These are phyloP conservation scores for Ophiostoma angusticollis DNA, from an alignment of 2,329 filamentous ascomycete genomes.

Conservation along the genomic window DNA sequence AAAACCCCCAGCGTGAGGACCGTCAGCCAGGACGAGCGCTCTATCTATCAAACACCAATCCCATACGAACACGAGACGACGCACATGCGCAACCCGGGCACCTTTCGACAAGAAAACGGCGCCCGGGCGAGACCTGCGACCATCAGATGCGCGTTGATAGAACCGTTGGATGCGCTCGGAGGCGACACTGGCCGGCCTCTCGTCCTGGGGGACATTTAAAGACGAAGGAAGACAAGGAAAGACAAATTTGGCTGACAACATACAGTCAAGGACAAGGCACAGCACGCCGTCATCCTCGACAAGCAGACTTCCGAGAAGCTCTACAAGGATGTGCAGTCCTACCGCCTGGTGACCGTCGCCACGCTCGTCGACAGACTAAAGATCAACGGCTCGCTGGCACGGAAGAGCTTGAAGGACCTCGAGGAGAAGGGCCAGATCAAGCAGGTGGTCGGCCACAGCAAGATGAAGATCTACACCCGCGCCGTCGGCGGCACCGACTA, in stretches of 20 bases:
- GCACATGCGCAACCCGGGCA: too few species aligned
- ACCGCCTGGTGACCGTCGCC: conserved; percentile 97
- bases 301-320: conserved; percentile 96
- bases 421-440: conserved; percentile 99
- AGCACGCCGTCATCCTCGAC: conserved; percentile 98
- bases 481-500: conserved; percentile 42
- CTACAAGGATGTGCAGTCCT: conserved; percentile 99
- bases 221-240: not conserved
- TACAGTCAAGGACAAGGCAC: conserved; percentile 98
- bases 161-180: too few species aligned
- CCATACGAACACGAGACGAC: too few species aligned
- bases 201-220: not conserved
- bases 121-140: too few species aligned
- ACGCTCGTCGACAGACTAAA: conserved; percentile 98
- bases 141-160: too few species aligned
- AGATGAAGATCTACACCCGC: conserved; percentile 94
- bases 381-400: conserved; percentile 97
- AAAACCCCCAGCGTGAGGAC: too few species aligned
- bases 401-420: conserved; percentile 77
- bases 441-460: conserved; percentile 92
- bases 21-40: too few species aligned
- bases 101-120: too few species aligned
- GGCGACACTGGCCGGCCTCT: too few species aligned
- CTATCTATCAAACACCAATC: too few species aligned
- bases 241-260: conserved; percentile 1